Evolutionary conservation across 768 basidiomycete species (phyloP), one percentile per base, ranked within the genome.

Genomic region (Scleroderma citrinum): DNA sequence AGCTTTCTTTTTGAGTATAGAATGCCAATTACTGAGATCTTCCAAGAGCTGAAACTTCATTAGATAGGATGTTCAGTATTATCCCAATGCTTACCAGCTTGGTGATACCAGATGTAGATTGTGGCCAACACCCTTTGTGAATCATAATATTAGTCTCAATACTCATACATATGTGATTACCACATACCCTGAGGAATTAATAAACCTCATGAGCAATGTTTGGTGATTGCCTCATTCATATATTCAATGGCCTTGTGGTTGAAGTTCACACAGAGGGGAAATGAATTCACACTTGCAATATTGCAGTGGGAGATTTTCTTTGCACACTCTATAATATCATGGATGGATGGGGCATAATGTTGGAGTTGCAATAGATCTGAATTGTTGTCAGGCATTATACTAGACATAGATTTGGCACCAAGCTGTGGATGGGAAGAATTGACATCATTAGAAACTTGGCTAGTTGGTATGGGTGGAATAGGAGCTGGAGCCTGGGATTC

Each of bases 1-100:
- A 8, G 26, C 26, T 29, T 29, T 29, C 26, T 29, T 29, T 29
- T 29, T 29, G 26, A 29, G 4, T 29, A 8, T 8, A 29, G 26
- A 29, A 29, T 8, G 8, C 26, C 26, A 29, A 29, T 29, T 29
- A 8, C 26, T 8, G 8, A 52, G 31, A 16, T 52, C 51, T 34
- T 52, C 37, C 47, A 42, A 52, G 6, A 42, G 45, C 45, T 51
- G 26, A 29, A 32, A 29, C 13, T 37, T 8, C n/a, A 6, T 37
- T n/a, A 37, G 36, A n/a, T 3, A 37, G 14, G 10, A 10, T 37
- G 36, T 17, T 20, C n/a, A 3, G 2, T 7, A 37, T 10, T 8
- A 17, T 13, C 8, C n/a, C 10, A 17, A 11, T n/a, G 7, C 36
- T 37, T 37, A 37, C 36, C 20, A 37, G 36, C 20, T 17, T 37